A percentile compares a stretch with the other conserved stretches of the same genome.
phyloP scores from a whole-genome alignment of 2,329 filamentous ascomycete species.

The Elsinoe australis region DNA sequence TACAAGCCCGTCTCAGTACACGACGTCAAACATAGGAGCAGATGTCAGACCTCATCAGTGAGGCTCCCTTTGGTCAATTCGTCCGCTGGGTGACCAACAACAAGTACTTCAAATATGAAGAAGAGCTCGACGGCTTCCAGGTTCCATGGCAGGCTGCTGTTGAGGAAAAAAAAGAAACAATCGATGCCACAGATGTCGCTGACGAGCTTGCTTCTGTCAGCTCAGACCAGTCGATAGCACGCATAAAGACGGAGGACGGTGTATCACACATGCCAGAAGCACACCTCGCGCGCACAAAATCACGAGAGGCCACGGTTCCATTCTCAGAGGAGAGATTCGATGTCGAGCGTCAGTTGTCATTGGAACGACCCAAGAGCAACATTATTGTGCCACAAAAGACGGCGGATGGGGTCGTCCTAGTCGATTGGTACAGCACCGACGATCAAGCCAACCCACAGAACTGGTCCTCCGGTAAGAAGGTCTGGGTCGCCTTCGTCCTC shows the following conservation, averaged over 20 bases:
- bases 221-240: constrained; percentile 11
- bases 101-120: constrained; percentile 39
- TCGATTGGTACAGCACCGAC: constrained; percentile 48
- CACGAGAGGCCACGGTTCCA: constrained; percentile 11
- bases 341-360: constrained; percentile 10
- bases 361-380: constrained; percentile 18
- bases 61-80: constrained; percentile 41
- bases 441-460: constrained; percentile 51
- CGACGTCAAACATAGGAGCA: not conserved
- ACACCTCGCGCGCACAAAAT: constrained; percentile 9
- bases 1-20: too few relatives aligned
- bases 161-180: not conserved
- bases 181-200: not conserved
- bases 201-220: constrained; percentile 15
- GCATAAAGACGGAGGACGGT: constrained; percentile 15
- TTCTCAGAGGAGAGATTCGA: constrained; percentile 1
- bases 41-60: constrained; percentile 34
- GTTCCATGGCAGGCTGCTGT: constrained; percentile 18
- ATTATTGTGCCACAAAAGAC: constrained; percentile 30
- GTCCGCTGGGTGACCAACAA: constrained; percentile 39
- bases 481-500: constrained; percentile 35
- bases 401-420: constrained; percentile 45
- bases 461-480: constrained; percentile 42
- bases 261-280: not conserved
- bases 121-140: constrained; percentile 49